These are phyloP conservation scores for Artemisia argyi DNA, from an alignment of 129 eudicot genomes.

Conservation along the genomic window DNA sequence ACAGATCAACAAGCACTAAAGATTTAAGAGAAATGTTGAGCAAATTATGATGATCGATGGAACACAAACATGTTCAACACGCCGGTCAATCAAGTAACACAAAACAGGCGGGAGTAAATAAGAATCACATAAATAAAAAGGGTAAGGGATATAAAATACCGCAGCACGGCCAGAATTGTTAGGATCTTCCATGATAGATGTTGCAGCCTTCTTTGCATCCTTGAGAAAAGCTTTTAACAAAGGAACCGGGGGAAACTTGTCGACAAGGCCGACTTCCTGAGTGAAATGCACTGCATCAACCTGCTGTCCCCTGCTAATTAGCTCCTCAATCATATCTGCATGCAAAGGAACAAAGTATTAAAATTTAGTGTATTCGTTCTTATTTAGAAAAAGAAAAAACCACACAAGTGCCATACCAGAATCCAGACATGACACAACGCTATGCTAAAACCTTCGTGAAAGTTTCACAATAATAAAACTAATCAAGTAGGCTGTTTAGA, in stretches of 20 bases:
- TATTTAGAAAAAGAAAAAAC: no score
- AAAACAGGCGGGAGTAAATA: no score
- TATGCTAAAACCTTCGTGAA: background rate
- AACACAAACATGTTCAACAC: background rate
- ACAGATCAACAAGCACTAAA: no score
- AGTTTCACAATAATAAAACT: background rate
- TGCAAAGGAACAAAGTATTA: background rate
- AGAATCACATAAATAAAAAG: background rate
- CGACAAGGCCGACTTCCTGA: conserved; percentile 87
- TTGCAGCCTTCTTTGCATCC: conserved; percentile 91
- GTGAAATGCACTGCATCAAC: conserved; percentile 99
- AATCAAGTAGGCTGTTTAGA: background rate
- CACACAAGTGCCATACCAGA: no score
- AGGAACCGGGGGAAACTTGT: conserved; percentile 85
- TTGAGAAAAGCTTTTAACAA: conserved; percentile 84
- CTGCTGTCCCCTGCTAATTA: conserved; percentile 95
- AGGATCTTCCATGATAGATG: conserved; percentile 78
- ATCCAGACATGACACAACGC: no score
- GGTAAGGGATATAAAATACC: conserved; percentile 36
- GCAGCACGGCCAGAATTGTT: conserved; percentile 80
- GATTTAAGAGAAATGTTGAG: no score
- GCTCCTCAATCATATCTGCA: conserved; percentile 95
- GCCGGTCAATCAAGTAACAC: no score
- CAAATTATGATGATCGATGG: background rate
- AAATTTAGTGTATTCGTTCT: no score